Evolutionary conservation across 2,329 filamentous ascomycete genomes (phyloP).

Genomic region (Teratosphaeria nubilosa): DNA sequence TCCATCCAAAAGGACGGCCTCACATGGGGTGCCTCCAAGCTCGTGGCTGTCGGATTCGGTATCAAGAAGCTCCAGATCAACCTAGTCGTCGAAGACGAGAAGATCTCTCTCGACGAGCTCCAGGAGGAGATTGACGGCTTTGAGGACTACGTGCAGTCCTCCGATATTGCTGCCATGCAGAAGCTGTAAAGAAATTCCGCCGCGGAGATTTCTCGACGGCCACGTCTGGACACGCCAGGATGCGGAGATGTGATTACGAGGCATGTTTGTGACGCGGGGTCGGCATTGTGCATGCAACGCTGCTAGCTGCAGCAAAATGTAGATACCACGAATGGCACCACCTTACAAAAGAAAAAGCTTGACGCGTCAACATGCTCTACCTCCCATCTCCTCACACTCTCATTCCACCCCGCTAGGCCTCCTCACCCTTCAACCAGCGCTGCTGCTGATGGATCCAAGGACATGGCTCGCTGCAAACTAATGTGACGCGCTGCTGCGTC

Average conservation of each 20-base stretch:
- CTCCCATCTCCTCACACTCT: background rate
- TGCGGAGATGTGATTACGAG: background rate
- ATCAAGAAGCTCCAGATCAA: conserved; percentile 99
- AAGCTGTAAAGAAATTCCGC: conserved; percentile 58
- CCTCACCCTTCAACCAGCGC: too few species aligned
- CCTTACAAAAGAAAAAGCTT: background rate
- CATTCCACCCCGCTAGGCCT: background rate
- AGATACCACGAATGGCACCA: background rate
- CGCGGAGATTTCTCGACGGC: background rate
- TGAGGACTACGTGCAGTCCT: conserved; percentile 94
- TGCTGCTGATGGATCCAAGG: background rate
- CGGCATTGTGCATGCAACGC: background rate
- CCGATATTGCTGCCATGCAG: conserved; percentile 83
- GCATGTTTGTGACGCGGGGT: background rate
- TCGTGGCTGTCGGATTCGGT: conserved; percentile 87
- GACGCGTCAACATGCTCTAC: background rate
- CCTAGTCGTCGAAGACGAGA: conserved; percentile 94
- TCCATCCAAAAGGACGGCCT: conserved; percentile 85
- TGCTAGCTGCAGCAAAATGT: background rate
- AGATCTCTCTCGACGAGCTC: conserved; percentile 78
- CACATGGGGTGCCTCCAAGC: conserved; percentile 86
- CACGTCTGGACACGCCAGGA: background rate
- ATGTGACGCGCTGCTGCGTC: background rate
- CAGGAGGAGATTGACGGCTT: conserved; percentile 75
- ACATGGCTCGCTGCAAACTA: background rate